Base-by-base conservation (phyloP, 1,284 basidiomycete species). In the Naganishia cerealis region DNA sequence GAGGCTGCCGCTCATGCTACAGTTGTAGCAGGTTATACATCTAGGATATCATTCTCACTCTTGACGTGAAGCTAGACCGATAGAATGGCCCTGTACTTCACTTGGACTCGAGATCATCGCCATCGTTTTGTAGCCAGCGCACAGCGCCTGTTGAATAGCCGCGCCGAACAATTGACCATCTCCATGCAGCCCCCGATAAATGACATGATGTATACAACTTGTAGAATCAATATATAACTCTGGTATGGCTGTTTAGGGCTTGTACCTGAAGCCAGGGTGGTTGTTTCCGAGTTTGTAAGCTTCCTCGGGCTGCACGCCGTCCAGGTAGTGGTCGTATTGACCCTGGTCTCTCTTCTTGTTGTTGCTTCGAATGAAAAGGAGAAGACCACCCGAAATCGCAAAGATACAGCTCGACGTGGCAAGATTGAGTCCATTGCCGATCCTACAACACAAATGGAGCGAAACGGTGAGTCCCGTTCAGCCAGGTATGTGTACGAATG, bases 251-350 rank as follows among this genome's bases (percentile, higher is more conserved):
- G 21, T 33, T n/a, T 61, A 67, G 26, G 48, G 52, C 57, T 59
- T 59, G 57, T 67, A 66, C 21, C 68, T 50, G 52, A 69, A 69
- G 18, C 68, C 68, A 18, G 68, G 68, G 16, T 69, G 68, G 8
- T 66, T 65, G 42, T 65, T 69, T 10, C 68, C 68, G n/a, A 69
- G 63, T 18, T 54, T 65, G 21, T 57, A 50, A 10, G 39, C 21
- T 26, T 69, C 68, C 33, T 69, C 63, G 13, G 57, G 33, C 2
- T 36, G 29, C 2, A 66, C 40, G 8, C 63, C 50, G 4, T 69
- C 52, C n/a, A 69, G 26, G 24, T 65, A 61, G 43, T 69, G 36
- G 36, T 69, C 68, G 57, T 69, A 56, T 3, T 55, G 42, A n/a
- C 68, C 68, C 7, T 38, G 12, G 9, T 69, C 68, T 16, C 68